These are phyloP conservation scores for Paracoccidioides lutzii DNA, from an alignment of 2,329 filamentous ascomycete genomes.

Conservation along the genomic window DNA sequence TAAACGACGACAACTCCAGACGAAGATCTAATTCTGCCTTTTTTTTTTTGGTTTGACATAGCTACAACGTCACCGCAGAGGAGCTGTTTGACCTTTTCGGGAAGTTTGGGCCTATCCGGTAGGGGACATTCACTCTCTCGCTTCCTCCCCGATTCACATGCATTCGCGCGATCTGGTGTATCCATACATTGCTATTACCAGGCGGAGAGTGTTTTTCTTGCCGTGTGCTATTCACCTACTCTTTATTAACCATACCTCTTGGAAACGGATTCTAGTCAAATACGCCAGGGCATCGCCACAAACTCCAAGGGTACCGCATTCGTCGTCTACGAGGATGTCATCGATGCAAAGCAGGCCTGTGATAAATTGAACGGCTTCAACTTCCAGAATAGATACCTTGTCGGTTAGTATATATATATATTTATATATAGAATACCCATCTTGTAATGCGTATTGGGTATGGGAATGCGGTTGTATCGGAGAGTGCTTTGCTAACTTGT, in stretches of 20 bases:
- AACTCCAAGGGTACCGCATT: slow-evolving; percentile 98
- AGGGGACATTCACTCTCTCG: slow-evolving; percentile 28
- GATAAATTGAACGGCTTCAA: slow-evolving; percentile 99
- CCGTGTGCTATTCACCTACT: too few species aligned
- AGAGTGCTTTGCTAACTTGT: neutral
- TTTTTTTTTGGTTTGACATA: slow-evolving; percentile 24
- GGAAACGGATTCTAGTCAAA: slow-evolving; percentile 53
- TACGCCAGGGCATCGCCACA: slow-evolving; percentile 92
- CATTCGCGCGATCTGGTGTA: too few species aligned
- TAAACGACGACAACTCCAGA: neutral
- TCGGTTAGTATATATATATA: slow-evolving; percentile 51
- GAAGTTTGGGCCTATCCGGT: slow-evolving; percentile 93
- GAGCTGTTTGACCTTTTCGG: slow-evolving; percentile 98
- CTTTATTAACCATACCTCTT: neutral
- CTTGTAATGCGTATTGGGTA: neutral
- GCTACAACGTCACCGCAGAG: slow-evolving; percentile 97
- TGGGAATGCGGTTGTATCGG: neutral
- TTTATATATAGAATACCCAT: neutral
- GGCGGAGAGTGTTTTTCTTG: too few species aligned
- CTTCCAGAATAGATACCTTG: slow-evolving; percentile 98
- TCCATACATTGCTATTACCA: too few species aligned
- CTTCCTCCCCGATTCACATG: too few species aligned
- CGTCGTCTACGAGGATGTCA: slow-evolving; percentile 98
- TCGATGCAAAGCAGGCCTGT: slow-evolving; percentile 97
- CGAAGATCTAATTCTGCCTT: neutral